Evolutionary conservation across 2,329 filamentous ascomycete genomes (phyloP), one percentile per base, ranked within the genome.

Genomic region (Aspergillus novoparasiticus): DNA sequence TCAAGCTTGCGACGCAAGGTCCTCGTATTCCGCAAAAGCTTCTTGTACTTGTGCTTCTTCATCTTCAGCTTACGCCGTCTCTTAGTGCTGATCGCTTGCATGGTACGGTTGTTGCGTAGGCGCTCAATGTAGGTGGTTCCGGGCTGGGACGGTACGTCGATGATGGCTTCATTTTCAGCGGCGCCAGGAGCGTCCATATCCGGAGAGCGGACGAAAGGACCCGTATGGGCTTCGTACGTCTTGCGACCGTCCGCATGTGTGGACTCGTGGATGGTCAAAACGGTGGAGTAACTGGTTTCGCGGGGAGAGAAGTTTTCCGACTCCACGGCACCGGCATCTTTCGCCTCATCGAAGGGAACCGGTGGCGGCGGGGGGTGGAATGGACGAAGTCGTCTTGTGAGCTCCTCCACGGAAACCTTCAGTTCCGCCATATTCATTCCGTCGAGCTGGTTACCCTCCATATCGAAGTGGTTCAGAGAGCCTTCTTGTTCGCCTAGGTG

Each of bases 1-100:
- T 91, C 92, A 73, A 95, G 84, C 83, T 94, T 96, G 76, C 93
- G 89, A 76, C 94, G 90, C 83, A 93, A 80, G 77, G 92, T 94
- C 78, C 94, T 88, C 75, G 94, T 97, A 80, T 89, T 87, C 85
- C 90, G 92, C 91, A 97, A 93, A 71, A 98, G 84, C 88, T 99
- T 99, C 93, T 97, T 98, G 82, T 97, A 97, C 89, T 99, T 99
- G 87, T 98, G 94, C 88, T 98, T 99, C 91, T 99, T 99, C 94
- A 99, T 99, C 88, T 93, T 97, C 75, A 97, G 83, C 83, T 95
- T 96, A 76, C 93, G 86, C 81, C 96, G 93, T 79, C 95, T 87
- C 85, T 90, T 93, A 71, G 97, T 94, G 75, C 92, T 96, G 76
- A 99, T 93, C 67, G 93, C 87, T 65, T 89, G 82, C 90, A 97